Base-by-base conservation (phyloP, 805 yeast species). In the Kockiozyma suomiensis region DNA sequence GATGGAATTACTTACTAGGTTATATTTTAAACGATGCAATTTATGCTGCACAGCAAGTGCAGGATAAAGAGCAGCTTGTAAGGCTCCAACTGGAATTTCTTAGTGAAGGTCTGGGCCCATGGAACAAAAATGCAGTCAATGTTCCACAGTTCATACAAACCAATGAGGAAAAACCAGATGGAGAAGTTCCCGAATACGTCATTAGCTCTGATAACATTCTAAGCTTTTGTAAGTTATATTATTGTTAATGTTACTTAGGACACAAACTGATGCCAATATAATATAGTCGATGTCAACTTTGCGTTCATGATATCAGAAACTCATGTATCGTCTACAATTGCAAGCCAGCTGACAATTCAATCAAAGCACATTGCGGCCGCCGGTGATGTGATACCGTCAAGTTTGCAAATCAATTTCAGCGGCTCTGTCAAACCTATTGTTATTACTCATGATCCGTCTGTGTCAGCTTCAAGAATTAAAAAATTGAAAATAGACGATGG, bases 1-100 rank as follows among this genome's bases (percentile, higher is more conserved):
- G 69, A 3, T 82, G 86, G 85, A 59, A 58, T 7, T 38, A 58
- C 5, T 63, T 82, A 1, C 68, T 75, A 4, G 68, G 70, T 0
- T 38, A 69, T 2, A 69, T 81, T 3, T 65, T 79, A 5, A 64
- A 69, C 38, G 76, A 76, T 50, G 66, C 83, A 12, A 69, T 78
- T 17, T 66, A 70, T 28, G 80, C 83, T 37, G 59, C 67, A 19
- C 35, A 56, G 23, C 64, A 66, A 6, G 42, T 46, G 13, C 54
- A 47, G 4, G 50, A 53, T 45, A 51, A 42, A 6, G 58, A 55
- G 35, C 64, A 48, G 26, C 50, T 48, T 2, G 48, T 58, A 19
- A 25, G 43, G 37, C 40, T 64, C 10, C 59, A 55, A 43, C 32
- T 68, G 19, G 69, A 66, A 52, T 40, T 25, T 37, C 32, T 63